phyloP scores from a whole-genome alignment of 176 grass and related monocot species.

The Carex parvula region DNA sequence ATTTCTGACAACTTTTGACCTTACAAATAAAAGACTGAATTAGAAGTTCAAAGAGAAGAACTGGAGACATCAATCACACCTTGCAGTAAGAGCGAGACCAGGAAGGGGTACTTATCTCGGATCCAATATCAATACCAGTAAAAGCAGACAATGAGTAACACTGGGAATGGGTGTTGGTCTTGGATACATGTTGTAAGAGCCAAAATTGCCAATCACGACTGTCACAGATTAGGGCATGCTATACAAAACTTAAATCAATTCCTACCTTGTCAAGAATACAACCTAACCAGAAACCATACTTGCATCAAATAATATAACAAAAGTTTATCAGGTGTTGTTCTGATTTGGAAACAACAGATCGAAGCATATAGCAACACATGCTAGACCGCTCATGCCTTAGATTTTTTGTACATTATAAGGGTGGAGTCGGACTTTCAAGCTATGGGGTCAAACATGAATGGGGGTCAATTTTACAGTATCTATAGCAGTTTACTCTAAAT shows the following conservation, averaged over 20 bases:
- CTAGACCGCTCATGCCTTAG: background rate
- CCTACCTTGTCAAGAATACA: background rate
- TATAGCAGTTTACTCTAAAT: too few species aligned
- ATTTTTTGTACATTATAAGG: background rate
- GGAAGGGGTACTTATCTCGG: background rate
- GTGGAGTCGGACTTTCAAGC: too few species aligned
- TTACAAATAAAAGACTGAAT: slow-evolving; percentile 21
- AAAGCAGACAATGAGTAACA: background rate
- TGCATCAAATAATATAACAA: background rate
- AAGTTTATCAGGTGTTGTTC: background rate
- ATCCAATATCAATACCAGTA: background rate
- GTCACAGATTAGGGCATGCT: background rate
- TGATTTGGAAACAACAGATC: background rate
- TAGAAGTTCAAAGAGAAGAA: slow-evolving; percentile 9
- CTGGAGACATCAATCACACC: background rate
- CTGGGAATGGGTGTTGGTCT: background rate
- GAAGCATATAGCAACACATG: background rate
- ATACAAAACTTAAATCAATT: background rate
- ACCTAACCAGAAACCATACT: background rate
- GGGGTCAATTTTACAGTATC: too few species aligned
- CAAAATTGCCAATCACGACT: background rate
- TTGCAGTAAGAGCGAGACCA: background rate
- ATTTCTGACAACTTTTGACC: background rate
- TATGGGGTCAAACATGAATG: too few species aligned
- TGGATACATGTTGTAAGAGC: background rate